These are phyloP conservation scores for Boletus smithii DNA, from an alignment of 1,284 basidiomycete genomes.

Conservation along the genomic window DNA sequence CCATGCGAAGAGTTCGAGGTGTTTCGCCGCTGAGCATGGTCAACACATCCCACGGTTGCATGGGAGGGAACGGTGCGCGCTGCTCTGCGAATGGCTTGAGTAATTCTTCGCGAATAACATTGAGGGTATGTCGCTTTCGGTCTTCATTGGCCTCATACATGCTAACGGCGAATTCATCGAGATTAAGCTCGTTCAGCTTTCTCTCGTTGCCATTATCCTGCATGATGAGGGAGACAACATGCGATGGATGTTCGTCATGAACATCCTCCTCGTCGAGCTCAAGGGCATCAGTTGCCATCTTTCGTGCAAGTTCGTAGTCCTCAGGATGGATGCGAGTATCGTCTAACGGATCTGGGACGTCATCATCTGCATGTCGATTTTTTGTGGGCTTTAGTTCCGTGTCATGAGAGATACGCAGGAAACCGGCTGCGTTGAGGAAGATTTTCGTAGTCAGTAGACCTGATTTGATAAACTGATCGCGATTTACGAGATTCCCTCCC, in stretches of 20 bases:
- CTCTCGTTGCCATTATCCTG: conserved; percentile 74
- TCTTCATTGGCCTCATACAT: conserved; percentile 81
- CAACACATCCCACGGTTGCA: conserved; percentile 78
- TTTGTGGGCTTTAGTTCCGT: conserved; percentile 57
- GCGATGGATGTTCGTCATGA: conserved; percentile 85
- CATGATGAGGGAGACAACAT: conserved; percentile 84
- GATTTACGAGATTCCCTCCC: conserved; percentile 83
- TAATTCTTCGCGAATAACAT: conserved; percentile 89
- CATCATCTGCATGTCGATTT: conserved; percentile 68
- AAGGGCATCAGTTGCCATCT: conserved; percentile 97
- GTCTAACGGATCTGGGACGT: conserved; percentile 87
- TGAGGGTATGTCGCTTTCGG: conserved; percentile 84
- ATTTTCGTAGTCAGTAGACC: conserved; percentile 81
- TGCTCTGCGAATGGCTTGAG: conserved; percentile 81
- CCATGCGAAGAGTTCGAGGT: conserved; percentile 69
- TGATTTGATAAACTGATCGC: conserved; percentile 81
- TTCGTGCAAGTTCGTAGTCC: conserved; percentile 96
- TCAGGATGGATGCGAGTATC: conserved; percentile 96
- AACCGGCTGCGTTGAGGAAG: conserved; percentile 87
- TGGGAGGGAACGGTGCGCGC: conserved; percentile 66
- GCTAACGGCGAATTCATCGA: conserved; percentile 96
- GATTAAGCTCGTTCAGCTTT: conserved; percentile 88
- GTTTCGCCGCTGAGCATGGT: conserved; percentile 98
- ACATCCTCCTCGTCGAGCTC: conserved; percentile 95
- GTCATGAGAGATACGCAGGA: conserved; percentile 84